Conservation (phyloP, 2,329 filamentous ascomycete species). For the Alternaria novae-zelandiae region DNA sequence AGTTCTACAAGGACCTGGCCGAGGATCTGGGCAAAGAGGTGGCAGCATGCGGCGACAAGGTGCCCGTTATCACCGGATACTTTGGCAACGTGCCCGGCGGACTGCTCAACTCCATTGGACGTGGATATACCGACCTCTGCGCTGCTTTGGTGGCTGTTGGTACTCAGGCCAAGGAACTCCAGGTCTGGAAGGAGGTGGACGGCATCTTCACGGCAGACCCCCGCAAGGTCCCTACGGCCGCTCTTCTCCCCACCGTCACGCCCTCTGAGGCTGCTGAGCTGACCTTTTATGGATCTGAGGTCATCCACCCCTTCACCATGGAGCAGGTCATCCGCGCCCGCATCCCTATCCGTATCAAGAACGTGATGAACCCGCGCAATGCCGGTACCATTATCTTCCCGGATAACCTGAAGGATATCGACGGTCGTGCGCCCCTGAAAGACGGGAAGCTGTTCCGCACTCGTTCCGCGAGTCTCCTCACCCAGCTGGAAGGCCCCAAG, state of each 20-base stretch:
- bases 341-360: constrained; percentile 89
- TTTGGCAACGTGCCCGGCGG: constrained; percentile 93
- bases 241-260: constrained; percentile 85
- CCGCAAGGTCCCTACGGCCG: constrained; percentile 89
- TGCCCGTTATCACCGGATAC: constrained; percentile 76
- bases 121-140: constrained; percentile 96
- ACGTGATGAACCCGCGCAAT: constrained; percentile 84
- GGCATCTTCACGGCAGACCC: constrained; percentile 90
- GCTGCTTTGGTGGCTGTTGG: constrained; percentile 91
- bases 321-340: constrained; percentile 82
- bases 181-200: constrained; percentile 99
- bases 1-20: constrained; percentile 55
- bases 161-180: constrained; percentile 83
- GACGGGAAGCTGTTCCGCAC: constrained; percentile 62
- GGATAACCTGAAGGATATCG: constrained; percentile 65
- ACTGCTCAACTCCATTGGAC: constrained; percentile 87
- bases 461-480: constrained; percentile 54
- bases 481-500: constrained; percentile 54
- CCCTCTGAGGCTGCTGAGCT: constrained; percentile 94
- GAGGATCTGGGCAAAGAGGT: constrained; percentile 52
- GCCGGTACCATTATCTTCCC: constrained; percentile 84
- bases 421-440: constrained; percentile 62
- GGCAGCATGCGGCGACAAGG: constrained; percentile 51
- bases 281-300: constrained; percentile 78
- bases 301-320: constrained; percentile 99